These are phyloP conservation scores for Pichia cactophila DNA, from an alignment of 1,139 yeast species.

Conservation along the genomic window DNA sequence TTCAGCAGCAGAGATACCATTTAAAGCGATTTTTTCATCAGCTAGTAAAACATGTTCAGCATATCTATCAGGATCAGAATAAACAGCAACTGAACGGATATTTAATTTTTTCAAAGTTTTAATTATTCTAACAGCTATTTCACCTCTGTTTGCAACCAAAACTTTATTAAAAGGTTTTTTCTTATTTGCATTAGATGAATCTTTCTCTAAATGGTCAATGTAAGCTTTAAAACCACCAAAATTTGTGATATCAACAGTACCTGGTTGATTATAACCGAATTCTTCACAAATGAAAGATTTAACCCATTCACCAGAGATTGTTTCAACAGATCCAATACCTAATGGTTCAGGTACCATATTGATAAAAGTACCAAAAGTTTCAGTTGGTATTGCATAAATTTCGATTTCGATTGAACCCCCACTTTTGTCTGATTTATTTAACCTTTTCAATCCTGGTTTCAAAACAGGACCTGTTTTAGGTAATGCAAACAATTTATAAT, in stretches of 20 bases:
- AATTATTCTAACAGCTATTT: constrained; percentile 90
- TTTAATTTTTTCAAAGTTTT: constrained; percentile 75
- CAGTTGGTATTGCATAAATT: constrained; percentile 73
- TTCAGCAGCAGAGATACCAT: constrained; percentile 81
- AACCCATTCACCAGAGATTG: constrained; percentile 71
- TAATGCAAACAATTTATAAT: constrained; percentile 73
- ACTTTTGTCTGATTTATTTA: constrained; percentile 27
- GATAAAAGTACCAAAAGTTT: constrained; percentile 72
- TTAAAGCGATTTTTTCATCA: constrained; percentile 70
- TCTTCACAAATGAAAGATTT: constrained; percentile 95
- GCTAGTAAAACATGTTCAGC: constrained; percentile 81
- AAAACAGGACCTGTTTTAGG: constrained; percentile 74
- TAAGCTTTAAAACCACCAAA: constrained; percentile 86
- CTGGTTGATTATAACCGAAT: constrained; percentile 61
- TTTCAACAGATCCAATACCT: constrained; percentile 88
- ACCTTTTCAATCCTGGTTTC: constrained; percentile 85
- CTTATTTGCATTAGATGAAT: constrained; percentile 18
- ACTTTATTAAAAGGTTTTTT: constrained; percentile 73
- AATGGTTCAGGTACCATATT: constrained; percentile 88
- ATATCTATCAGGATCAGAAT: constrained; percentile 83
- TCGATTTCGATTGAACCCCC: constrained; percentile 69
- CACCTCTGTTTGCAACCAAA: constrained; percentile 94
- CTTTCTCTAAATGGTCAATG: constrained; percentile 31
- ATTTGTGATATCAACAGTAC: constrained; percentile 69
- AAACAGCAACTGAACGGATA: constrained; percentile 77